phyloP scores from a whole-genome alignment of 192 early-diverging fungal species.

The Dispira parvispora region DNA sequence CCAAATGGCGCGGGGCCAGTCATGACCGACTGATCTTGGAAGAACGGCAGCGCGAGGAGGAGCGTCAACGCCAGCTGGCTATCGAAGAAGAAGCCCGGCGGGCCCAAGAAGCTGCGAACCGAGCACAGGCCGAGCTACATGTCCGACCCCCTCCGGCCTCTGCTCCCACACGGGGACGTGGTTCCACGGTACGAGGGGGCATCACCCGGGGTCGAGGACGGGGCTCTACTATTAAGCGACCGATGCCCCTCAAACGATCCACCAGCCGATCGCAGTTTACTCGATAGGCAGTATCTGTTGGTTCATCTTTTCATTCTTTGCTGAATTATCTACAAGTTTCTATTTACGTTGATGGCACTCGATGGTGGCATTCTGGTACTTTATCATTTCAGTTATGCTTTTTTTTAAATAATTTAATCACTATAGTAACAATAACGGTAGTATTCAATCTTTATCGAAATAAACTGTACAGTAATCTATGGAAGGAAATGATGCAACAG shows the following conservation, averaged over 20 bases:
- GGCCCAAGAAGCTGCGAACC: neutral
- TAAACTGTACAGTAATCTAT: neutral
- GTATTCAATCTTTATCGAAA: neutral
- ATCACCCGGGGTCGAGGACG: neutral
- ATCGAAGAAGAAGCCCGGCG: constrained; percentile 1
- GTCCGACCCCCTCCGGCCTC: neutral
- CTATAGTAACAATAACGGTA: no score
- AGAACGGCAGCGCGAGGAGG: neutral
- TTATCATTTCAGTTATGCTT: neutral
- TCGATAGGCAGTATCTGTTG: neutral
- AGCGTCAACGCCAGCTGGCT: neutral
- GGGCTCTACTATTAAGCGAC: neutral
- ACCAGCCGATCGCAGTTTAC: neutral
- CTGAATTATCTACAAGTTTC: neutral
- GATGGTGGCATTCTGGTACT: neutral
- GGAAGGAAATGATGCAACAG: neutral
- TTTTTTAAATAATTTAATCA: neutral
- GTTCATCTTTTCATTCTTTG: neutral
- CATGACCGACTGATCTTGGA: neutral
- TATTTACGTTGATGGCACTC: neutral
- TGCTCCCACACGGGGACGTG: neutral
- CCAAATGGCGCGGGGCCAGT: neutral
- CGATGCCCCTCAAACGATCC: neutral
- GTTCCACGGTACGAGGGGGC: neutral
- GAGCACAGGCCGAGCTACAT: neutral